Conservation (phyloP, 257 asterid genomes). For the Solanum dulcamara region DNA sequence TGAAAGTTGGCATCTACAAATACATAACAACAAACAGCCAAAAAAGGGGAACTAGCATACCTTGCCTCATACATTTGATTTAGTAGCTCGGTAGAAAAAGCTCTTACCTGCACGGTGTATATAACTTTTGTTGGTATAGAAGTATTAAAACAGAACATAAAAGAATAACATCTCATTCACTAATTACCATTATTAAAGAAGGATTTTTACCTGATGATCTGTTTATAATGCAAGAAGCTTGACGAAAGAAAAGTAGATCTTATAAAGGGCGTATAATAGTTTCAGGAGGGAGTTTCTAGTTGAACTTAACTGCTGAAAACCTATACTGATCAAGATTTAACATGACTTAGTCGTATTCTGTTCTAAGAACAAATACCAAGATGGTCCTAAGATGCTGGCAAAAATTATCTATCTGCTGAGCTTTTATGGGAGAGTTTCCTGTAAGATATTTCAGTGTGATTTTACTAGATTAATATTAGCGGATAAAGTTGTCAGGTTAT, state of each 20-base stretch:
- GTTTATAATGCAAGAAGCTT: neutral
- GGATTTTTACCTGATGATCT: neutral
- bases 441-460: neutral
- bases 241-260: neutral
- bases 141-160: neutral
- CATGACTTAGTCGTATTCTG: neutral
- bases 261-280: neutral
- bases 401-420: neutral
- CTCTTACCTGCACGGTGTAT: conserved; percentile 58
- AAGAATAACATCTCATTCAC: neutral
- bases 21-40: neutral
- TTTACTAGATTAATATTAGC: neutral
- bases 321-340: neutral
- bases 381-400: neutral
- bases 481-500: neutral
- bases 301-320: neutral
- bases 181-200: neutral
- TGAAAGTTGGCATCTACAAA: neutral
- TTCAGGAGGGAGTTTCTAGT: neutral
- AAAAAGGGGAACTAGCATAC: conserved; percentile 12
- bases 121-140: neutral
- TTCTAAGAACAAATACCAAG: neutral
- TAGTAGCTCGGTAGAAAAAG: conserved; percentile 43
- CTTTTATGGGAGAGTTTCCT: neutral
- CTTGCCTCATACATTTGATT: conserved; percentile 87